Evolutionary conservation across 108 stramenopile species (phyloP).

Genomic region (Nitzschia sp.): DNA sequence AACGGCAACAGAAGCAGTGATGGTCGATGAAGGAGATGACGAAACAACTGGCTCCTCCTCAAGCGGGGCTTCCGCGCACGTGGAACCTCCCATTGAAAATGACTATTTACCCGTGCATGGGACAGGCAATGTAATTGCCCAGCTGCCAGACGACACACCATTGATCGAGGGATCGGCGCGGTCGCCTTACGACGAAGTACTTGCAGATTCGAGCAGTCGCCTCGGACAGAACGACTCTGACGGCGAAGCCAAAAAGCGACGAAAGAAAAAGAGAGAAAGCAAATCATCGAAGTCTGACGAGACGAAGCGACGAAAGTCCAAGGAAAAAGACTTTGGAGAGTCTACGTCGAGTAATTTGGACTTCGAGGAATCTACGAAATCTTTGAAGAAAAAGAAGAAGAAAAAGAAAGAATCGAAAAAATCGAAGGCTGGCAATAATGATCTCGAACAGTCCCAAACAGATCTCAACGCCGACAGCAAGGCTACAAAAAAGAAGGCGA

Average conservation of each 20-base stretch:
- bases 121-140: too few species aligned
- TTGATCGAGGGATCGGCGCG: too few species aligned
- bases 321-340: not conserved
- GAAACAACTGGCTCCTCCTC: too few species aligned
- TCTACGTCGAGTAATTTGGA: not conserved
- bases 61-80: too few species aligned
- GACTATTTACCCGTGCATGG: too few species aligned
- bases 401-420: not conserved
- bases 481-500: not conserved
- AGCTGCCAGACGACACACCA: too few species aligned
- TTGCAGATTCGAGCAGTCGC: not conserved
- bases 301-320: not conserved
- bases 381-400: not conserved
- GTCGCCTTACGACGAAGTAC: constrained; percentile 2
- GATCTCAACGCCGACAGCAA: not conserved
- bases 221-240: not conserved
- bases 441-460: not conserved
- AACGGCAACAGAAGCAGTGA: too few species aligned
- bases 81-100: too few species aligned
- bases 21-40: too few species aligned
- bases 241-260: not conserved
- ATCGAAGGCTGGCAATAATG: not conserved
- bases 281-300: constrained; percentile 5
- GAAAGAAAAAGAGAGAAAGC: constrained; percentile 6
- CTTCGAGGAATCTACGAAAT: not conserved